These are phyloP conservation scores for Otatea glauca DNA, from an alignment of 176 grass and related monocot species.

Conservation along the genomic window DNA sequence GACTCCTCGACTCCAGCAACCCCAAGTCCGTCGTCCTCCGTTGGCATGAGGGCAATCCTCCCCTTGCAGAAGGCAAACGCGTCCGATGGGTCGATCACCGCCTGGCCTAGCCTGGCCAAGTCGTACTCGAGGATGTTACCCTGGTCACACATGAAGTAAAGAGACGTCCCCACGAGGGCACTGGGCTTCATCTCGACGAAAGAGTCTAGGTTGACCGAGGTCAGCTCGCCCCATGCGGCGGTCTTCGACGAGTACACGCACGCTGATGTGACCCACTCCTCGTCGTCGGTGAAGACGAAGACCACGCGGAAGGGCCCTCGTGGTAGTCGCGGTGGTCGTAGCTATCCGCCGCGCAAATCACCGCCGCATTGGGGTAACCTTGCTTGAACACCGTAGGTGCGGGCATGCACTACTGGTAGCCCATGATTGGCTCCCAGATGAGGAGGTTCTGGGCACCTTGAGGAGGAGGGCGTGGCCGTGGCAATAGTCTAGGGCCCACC, in stretches of 20 bases:
- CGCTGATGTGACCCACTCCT: background rate
- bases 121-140: conserved; percentile 10
- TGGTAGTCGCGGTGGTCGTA: conserved; percentile 17
- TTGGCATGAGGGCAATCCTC: background rate
- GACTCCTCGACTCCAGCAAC: background rate
- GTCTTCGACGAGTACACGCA: conserved; percentile 27
- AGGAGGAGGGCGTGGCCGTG: conserved; percentile 19
- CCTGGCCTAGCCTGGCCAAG: background rate
- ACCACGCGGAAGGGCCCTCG: conserved; percentile 7
- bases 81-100: background rate
- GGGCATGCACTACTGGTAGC: background rate
- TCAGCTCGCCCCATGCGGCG: background rate
- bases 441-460: background rate
- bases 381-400: background rate
- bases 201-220: background rate
- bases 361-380: background rate
- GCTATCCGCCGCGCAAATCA: background rate
- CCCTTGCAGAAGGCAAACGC: too few relatives aligned
- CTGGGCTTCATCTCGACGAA: background rate
- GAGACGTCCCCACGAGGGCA: background rate
- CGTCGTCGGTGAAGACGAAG: background rate
- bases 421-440: background rate
- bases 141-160: conserved; percentile 6
- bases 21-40: background rate
- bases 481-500: background rate